phyloP scores from a whole-genome alignment of 371 early-diverging fungal genomes.

The Mortierella sp. region DNA sequence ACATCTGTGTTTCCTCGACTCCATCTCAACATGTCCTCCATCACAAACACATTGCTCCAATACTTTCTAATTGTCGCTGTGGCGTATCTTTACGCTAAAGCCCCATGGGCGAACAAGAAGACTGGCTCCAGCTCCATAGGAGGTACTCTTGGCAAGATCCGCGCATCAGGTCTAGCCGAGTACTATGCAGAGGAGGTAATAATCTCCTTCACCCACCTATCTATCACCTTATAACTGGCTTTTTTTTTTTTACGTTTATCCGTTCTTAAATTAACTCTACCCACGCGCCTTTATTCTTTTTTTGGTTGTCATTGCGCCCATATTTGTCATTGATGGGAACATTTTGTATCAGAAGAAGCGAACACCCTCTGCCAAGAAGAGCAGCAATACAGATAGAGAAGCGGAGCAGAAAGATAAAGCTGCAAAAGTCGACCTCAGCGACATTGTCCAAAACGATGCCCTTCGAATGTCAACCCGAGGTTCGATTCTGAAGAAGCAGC shows the following conservation, averaged over 20 bases:
- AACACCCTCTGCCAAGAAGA: neutral
- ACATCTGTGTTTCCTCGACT: no score
- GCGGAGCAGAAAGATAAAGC: neutral
- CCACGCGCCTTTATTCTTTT: neutral
- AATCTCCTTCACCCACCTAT: neutral
- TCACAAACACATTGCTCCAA: slow-evolving; percentile 21
- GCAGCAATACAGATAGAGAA: neutral
- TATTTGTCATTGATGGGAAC: neutral
- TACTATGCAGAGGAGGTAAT: slow-evolving; percentile 10
- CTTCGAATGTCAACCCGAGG: neutral
- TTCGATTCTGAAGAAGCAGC: slow-evolving; percentile 5
- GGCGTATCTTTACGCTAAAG: slow-evolving; percentile 16
- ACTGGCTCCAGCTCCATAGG: slow-evolving; percentile 1
- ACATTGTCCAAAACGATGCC: neutral
- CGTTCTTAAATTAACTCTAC: no score
- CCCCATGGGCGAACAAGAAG: slow-evolving; percentile 13
- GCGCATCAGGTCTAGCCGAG: slow-evolving; percentile 11
- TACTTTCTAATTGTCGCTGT: slow-evolving; percentile 21
- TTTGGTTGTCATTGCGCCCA: neutral
- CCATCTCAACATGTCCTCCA: slow-evolving; percentile 9
- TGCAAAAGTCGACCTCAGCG: neutral
- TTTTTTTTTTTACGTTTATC: no score
- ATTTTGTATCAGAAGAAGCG: slow-evolving; percentile 4
- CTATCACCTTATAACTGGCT: neutral
- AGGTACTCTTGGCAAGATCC: slow-evolving; percentile 9